Evolutionary conservation across 345 rosid genomes (phyloP).

Genomic region (Microthlaspi erraticum): DNA sequence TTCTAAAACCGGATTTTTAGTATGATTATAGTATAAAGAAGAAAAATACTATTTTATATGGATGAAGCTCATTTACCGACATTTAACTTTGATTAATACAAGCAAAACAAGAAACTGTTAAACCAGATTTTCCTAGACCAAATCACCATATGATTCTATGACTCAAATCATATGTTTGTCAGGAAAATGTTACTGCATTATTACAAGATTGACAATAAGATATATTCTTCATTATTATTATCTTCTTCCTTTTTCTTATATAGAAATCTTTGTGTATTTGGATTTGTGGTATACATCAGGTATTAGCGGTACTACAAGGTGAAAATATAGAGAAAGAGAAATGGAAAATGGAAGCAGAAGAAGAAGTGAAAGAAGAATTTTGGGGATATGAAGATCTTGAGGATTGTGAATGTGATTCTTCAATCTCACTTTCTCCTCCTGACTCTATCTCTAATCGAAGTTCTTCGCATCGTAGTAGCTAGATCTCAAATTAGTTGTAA

Average conservation of each 20-base stretch:
- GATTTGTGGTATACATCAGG: constrained; percentile 45
- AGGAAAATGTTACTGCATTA: constrained; percentile 10
- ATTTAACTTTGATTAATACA: constrained; percentile 10
- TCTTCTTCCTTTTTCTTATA: background rate
- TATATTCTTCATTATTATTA: background rate
- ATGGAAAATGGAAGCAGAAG: constrained; percentile 87
- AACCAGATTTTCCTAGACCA: constrained; percentile 17
- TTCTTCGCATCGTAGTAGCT: constrained; percentile 45
- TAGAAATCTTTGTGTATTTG: background rate
- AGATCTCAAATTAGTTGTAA: constrained; percentile 37
- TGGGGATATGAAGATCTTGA: constrained; percentile 92
- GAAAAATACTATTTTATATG: background rate
- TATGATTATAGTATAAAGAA: constrained; percentile 6
- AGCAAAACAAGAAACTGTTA: constrained; percentile 14
- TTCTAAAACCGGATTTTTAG: background rate
- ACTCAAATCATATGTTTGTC: background rate
- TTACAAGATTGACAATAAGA: constrained; percentile 11
- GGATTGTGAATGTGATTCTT: constrained; percentile 63
- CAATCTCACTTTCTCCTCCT: constrained; percentile 65
- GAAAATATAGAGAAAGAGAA: constrained; percentile 65
- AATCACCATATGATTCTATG: background rate
- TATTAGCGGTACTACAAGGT: constrained; percentile 65
- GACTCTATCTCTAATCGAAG: constrained; percentile 64
- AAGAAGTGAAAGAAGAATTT: constrained; percentile 71
- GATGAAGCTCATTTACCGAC: constrained; percentile 37